Evolutionary conservation across 345 rosid species (phyloP).

Genomic region (Moricandia arvensis): DNA sequence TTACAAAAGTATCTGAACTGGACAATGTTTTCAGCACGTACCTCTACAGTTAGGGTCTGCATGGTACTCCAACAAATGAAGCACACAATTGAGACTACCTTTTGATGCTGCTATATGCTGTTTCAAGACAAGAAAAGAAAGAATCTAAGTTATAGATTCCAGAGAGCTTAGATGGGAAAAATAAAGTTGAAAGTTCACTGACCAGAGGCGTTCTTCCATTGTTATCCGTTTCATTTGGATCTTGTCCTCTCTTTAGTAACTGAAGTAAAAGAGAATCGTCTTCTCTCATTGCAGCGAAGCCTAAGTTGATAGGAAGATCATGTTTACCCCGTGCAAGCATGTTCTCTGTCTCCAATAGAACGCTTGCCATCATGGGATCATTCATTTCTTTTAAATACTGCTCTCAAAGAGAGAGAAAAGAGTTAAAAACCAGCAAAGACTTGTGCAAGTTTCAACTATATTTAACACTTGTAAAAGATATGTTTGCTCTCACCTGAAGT

Average conservation of each 20-base stretch:
- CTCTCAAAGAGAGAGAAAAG: neutral
- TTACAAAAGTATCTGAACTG: neutral
- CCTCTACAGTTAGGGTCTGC: slow-evolving; percentile 77
- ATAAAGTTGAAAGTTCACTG: slow-evolving; percentile 9
- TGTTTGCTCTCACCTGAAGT: slow-evolving; percentile 57
- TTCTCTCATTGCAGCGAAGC: slow-evolving; percentile 75
- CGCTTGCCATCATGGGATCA: slow-evolving; percentile 67
- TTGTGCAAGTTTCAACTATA: neutral
- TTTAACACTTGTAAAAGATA: neutral
- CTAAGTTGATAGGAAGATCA: slow-evolving; percentile 77
- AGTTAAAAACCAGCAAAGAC: neutral
- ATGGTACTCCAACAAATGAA: slow-evolving; percentile 61
- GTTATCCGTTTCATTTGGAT: slow-evolving; percentile 84
- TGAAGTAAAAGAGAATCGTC: slow-evolving; percentile 75
- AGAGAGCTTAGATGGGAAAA: neutral
- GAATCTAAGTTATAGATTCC: neutral
- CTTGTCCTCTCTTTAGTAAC: slow-evolving; percentile 71
- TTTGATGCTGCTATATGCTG: slow-evolving; percentile 88
- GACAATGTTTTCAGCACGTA: slow-evolving; percentile 23
- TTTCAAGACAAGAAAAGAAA: slow-evolving; percentile 8
- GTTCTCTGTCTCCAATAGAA: slow-evolving; percentile 66
- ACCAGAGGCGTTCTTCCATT: slow-evolving; percentile 80
- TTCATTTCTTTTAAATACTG: slow-evolving; percentile 73
- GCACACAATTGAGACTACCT: slow-evolving; percentile 73
- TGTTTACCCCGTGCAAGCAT: slow-evolving; percentile 73